phyloP scores from a whole-genome alignment of 2,329 filamentous ascomycete species.

The Magnaporthiopsis rhizophila region DNA sequence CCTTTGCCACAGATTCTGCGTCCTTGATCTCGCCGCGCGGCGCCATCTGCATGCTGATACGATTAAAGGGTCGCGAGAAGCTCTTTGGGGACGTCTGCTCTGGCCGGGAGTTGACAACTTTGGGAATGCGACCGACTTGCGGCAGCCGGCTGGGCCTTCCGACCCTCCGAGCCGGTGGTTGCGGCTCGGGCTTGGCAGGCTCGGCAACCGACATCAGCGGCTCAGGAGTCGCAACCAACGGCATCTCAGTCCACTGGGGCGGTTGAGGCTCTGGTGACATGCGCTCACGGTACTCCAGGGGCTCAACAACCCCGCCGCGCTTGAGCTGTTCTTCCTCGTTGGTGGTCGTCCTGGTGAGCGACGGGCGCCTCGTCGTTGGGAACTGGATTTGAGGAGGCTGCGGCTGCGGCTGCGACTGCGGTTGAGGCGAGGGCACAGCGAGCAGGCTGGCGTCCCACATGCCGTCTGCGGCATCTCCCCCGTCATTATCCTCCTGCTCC shows the following conservation, averaged over 20 bases:
- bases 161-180: background rate
- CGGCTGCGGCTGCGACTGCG: constrained; percentile 44
- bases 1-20: constrained; percentile 38
- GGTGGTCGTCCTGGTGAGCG: background rate
- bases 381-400: constrained; percentile 46
- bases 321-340: background rate
- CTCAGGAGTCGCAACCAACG: background rate
- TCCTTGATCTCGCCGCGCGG: constrained; percentile 20
- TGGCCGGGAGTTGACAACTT: constrained; percentile 62
- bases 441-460: constrained; percentile 40
- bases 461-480: constrained; percentile 36
- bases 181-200: background rate
- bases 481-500: constrained; percentile 37
- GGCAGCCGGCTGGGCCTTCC: constrained; percentile 56
- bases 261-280: background rate
- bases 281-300: background rate
- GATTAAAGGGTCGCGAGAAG: constrained; percentile 76
- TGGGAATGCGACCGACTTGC: constrained; percentile 80
- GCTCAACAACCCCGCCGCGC: constrained; percentile 1
- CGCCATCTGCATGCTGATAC: constrained; percentile 38
- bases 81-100: constrained; percentile 65
- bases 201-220: background rate
- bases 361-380: background rate
- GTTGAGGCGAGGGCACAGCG: constrained; percentile 9
- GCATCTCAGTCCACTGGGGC: constrained; percentile 1